Base-by-base conservation (phyloP, 2,329 filamentous ascomycete genomes). In the Ophiocordyceps robertsii region DNA sequence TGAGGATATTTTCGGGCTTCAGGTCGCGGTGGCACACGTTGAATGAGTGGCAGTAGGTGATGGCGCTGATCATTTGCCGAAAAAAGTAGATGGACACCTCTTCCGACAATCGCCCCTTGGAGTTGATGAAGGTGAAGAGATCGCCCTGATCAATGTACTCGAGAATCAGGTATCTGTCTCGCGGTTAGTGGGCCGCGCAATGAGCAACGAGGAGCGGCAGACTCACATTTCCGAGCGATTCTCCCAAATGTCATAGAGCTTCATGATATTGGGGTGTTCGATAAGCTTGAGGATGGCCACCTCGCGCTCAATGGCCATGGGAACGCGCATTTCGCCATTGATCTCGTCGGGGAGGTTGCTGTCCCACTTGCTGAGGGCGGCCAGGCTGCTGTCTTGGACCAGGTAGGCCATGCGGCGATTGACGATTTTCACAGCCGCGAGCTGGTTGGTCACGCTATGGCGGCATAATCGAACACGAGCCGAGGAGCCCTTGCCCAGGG, bases 201-300 rank as follows among this genome's bases (percentile, higher is more conserved):
- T 4, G 19, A 19, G 19, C 19, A 19, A 19, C 19, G 19, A 19
- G 19, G 19, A 19, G 19, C 19, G 10, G 10, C 29, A 21, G 35
- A 65, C 84, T 67, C 70, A 95, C 85, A 98, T 81, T 62, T 98
- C 89, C 44, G 87, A 84, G 19, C 85, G 76, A 57, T 95, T 96
- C 65, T 98, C 92, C 90, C 90, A 98, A 29, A 98, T 90, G 63
- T 98, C 92, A 58, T 90, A 92, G 10, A 98, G 67, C 51, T 84
- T 86, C 61, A 95, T 89, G 53, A 96, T 90, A 59, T 96, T 92
- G 6, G 83, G 85, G 63, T 98, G 92, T 55, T 95, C 82, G 46
- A 96, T 85, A 44, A 96, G 73, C 65, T 95, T 96, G 75, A 98
- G 87, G 53, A 98, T 93, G 29, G 90, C 88, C 35, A 98, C 89